These are phyloP conservation scores for Pichia sp. DNA, from an alignment of 1,139 yeast species.

Conservation along the genomic window DNA sequence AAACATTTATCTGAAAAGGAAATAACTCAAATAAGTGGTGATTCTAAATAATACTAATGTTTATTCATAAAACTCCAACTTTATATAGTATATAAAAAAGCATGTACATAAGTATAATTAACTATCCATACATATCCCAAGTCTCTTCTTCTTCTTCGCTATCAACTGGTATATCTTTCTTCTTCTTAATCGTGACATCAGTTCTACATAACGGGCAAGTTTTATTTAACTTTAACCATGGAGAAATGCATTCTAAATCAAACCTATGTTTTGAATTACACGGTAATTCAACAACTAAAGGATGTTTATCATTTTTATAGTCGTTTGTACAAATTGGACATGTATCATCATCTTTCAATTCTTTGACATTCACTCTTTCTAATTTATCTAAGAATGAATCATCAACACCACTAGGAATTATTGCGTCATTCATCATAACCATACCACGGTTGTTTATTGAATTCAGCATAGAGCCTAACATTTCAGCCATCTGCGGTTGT, in stretches of 20 bases:
- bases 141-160: slow-evolving; percentile 54
- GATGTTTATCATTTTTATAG: slow-evolving; percentile 67
- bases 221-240: slow-evolving; percentile 74
- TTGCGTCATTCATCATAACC: slow-evolving; percentile 3
- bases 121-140: slow-evolving; percentile 42
- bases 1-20: slow-evolving; percentile 31
- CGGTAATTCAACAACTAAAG: slow-evolving; percentile 74
- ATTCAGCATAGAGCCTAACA: slow-evolving; percentile 13
- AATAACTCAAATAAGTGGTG: slow-evolving; percentile 19
- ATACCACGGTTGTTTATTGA: slow-evolving; percentile 9
- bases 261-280: slow-evolving; percentile 67
- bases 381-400: slow-evolving; percentile 68
- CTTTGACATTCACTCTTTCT: slow-evolving; percentile 56
- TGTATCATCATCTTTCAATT: slow-evolving; percentile 47
- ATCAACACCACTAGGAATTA: slow-evolving; percentile 44
- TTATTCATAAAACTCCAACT: neutral
- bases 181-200: slow-evolving; percentile 40
- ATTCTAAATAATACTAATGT: slow-evolving; percentile 1
- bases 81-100: neutral
- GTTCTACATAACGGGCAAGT: slow-evolving; percentile 89
- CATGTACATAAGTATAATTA: slow-evolving; percentile 1
- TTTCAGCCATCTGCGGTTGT: slow-evolving; percentile 11
- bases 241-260: slow-evolving; percentile 85
- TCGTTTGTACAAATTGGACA: slow-evolving; percentile 83
- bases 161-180: slow-evolving; percentile 36